Conservation (phyloP, 164 flowering plant genomes). For the Sedum album region DNA sequence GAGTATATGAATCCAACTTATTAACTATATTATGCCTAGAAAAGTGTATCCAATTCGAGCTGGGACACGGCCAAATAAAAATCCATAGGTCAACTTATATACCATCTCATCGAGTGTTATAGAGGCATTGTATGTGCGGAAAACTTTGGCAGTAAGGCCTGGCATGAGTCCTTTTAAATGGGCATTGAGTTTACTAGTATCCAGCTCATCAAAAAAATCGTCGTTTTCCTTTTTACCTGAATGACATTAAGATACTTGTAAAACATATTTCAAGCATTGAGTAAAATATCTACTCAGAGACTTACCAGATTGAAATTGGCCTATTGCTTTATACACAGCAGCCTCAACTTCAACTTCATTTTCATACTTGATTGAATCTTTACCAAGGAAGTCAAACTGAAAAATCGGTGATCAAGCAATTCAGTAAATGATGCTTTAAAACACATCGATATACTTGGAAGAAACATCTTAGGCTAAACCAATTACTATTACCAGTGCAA, state of each 20-base stretch:
- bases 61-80: not conserved
- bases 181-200: slow-evolving; percentile 88
- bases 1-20: not conserved
- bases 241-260: not conserved
- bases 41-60: not conserved
- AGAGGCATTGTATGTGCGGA: slow-evolving; percentile 98
- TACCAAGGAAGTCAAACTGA: slow-evolving; percentile 99
- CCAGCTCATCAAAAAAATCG: slow-evolving; percentile 84
- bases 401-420: not conserved
- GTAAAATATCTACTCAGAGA: slow-evolving; percentile 3
- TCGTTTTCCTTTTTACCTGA: slow-evolving; percentile 69
- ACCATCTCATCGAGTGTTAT: slow-evolving; percentile 92
- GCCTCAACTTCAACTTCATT: slow-evolving; percentile 82
- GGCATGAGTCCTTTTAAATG: slow-evolving; percentile 98
- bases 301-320: slow-evolving; percentile 64
- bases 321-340: slow-evolving; percentile 80
- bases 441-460: not conserved
- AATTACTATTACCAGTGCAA: not conserved
- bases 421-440: too few relatives aligned
- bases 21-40: not conserved
- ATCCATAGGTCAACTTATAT: slow-evolving; percentile 14
- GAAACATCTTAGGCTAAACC: not conserved
- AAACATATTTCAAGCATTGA: not conserved
- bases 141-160: slow-evolving; percentile 98
- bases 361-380: slow-evolving; percentile 89